Evolutionary conservation across 768 basidiomycete genomes (phyloP), one percentile per base, ranked within the genome.

Genomic region (Lentinula guzmanii): DNA sequence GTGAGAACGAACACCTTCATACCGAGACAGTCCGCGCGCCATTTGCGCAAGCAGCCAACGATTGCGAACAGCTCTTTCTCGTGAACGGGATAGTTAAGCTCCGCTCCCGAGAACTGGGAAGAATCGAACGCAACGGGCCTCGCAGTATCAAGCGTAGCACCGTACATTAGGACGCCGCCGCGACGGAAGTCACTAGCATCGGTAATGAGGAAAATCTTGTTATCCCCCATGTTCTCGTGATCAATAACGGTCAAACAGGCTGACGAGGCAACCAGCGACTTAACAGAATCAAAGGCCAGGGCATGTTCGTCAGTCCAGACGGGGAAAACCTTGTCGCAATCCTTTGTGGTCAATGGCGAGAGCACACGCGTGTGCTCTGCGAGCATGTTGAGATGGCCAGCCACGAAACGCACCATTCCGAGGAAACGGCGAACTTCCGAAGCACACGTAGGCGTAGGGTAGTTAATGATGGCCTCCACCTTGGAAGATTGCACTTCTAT

Each of bases 61-160:
- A 77, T 74, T 0, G 74, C 72, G 0, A 74, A 58, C 0, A 76
- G 57, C 52, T 75, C 73, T 56, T 71, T 69, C 58, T 75, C 68
- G 0, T 59, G 58, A 35, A 59, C 46, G 11, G 71, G 71, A 37
- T 77, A 77, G 54, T 76, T 74, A 11, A 2, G 48, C 31, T 63
- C 62, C 0, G 74, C 68, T 43, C 52, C 65, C 43, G 63, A 69
- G 41, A 66, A 65, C 33, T 63, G 64, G 51, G 31, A 34, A 1
- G 57, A 77, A 62, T 74, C 48, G 56, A 68, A 65, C 48, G 69
- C 61, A 54, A 73, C 72, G 2, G 74, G 77, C 7, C 72, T 61
- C 1, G 75, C 65, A 0, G 63, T 58, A 31, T 71, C 70, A 62
- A 66, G 68, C 0, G 66, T 70, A 0, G 52, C 61, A 0, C 74